A percentile compares a stretch with the other conserved stretches of the same genome.
These are phyloP conservation scores for Phyllostachys edulis DNA, from an alignment of 176 grass and related monocot genomes.

Conservation along the genomic window DNA sequence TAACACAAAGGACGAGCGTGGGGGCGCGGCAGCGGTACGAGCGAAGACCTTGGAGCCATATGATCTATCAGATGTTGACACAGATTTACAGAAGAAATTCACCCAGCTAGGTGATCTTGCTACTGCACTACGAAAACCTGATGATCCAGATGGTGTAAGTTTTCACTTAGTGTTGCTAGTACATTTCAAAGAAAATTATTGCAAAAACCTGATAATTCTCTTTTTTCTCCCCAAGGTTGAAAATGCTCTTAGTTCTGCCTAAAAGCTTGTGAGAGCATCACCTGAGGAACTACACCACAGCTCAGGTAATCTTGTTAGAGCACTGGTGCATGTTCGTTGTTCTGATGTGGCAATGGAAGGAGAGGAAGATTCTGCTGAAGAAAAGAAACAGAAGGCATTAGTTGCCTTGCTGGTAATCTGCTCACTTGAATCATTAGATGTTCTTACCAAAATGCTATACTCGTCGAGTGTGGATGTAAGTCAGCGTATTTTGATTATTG, in stretches of 20 bases:
- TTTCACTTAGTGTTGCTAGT: slow-evolving; percentile 9
- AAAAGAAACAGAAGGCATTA: slow-evolving; percentile 83
- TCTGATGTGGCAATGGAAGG: slow-evolving; percentile 77
- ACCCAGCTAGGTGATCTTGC: slow-evolving; percentile 71
- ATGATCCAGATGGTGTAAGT: slow-evolving; percentile 94
- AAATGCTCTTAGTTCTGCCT: slow-evolving; percentile 66
- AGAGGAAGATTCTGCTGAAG: slow-evolving; percentile 93
- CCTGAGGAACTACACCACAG: slow-evolving; percentile 77
- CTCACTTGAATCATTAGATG: slow-evolving; percentile 80
- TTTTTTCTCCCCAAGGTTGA: slow-evolving; percentile 65
- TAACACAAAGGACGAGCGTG: too few species aligned
- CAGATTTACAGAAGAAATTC: slow-evolving; percentile 74
- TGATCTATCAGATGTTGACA: slow-evolving; percentile 87
- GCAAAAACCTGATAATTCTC: slow-evolving; percentile 3
- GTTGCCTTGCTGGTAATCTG: slow-evolving; percentile 77
- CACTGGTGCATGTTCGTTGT: slow-evolving; percentile 85
- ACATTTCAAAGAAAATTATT: slow-evolving; percentile 20
- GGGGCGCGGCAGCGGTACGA: too few species aligned
- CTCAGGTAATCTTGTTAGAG: slow-evolving; percentile 82
- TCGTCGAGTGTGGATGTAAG: slow-evolving; percentile 80
- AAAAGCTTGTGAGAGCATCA: slow-evolving; percentile 86
- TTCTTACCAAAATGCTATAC: slow-evolving; percentile 84
- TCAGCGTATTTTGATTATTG: slow-evolving; percentile 87
- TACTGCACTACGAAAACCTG: slow-evolving; percentile 75
- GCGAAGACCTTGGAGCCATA: slow-evolving; percentile 97